Evolutionary conservation across 192 early-diverging fungal species (phyloP), one percentile per base, ranked within the genome.

Genomic region (Entomortierella parvispora): DNA sequence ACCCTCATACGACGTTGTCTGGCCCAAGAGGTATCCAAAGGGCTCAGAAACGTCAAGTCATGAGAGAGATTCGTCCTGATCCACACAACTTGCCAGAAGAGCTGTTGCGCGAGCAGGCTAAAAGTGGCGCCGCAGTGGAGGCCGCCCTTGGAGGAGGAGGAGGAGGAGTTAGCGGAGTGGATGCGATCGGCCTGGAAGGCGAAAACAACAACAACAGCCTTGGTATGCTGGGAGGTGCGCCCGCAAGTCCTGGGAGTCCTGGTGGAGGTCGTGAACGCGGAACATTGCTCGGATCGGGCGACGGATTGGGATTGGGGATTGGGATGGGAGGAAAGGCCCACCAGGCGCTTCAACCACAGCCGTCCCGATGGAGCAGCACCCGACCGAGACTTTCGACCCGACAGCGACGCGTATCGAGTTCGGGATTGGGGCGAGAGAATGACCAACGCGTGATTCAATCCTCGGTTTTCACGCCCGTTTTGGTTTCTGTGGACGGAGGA

Each of bases 11-110:
- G 0, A 77, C 74, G 2, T 22, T 51, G 15, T 62, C 60, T 2
- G 74, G 74, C 0, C 74, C 74, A 6, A 31, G 74, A 40, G 74
- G 49, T 49, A 77, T 77, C 32, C 51, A 57, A 68, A 58, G 45
- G 63, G 55, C 65, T 0, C 65, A 77, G 43, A 63, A 63, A 31
- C 74, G 42, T 45, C 46, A 52, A 10, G 61, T 77, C 12, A 28
- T 77, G 61, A 28, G 52, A 42, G 74, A 68, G 53, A 77, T 77
- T 37, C 65, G 74, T 18, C 74, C 74, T 6, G 74, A 77, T 46
- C 65, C 54, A 11, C 58, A 68, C 6, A 77, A 77, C 37, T 20
- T 77, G 23, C 74, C 74, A 44, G 74, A 68, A 55, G 74, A 77
- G 34, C 60, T 77, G 26, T 48, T 77, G 47, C 34, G 66, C 29